Base-by-base conservation (phyloP, 2,329 filamentous ascomycete genomes). In the Triangularia verruculosa region DNA sequence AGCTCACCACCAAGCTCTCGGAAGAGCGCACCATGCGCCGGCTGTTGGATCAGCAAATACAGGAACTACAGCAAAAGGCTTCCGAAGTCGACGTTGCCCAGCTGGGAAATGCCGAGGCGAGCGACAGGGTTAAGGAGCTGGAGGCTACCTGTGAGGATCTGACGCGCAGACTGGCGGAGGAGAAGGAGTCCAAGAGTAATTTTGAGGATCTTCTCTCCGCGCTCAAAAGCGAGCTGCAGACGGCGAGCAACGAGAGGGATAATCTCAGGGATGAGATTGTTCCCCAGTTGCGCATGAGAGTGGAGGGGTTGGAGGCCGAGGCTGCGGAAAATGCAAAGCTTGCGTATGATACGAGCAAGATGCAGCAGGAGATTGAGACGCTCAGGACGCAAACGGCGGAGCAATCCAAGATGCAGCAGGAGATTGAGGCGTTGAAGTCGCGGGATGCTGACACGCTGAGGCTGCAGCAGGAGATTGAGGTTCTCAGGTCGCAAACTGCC, bases 171-270 rank as follows among this genome's bases (percentile, higher is more conserved):
- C 82, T 99, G 53, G 82, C 86, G 0, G 93, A 98, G 73, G 95
- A 99, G 78, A 86, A 91, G 62, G 86, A 91, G 74, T 87, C 91
- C 70, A 97, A 96, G 75, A 89, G 92, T 72, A 97, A 96, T 74
- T 96, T 98, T 71, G 93, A 98, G 77, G 93, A 97, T 74, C 83
- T 99, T 52, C 82, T 98, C 53, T 87, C 88, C 6, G 94, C 91
- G 4, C 87, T 98, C 70, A 90, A 90, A 70, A 85, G 87, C 24
- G 93, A 99, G 74, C 82, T 98, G 13, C 86, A 93, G 71, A 90
- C 87, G 69, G 86, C 93, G 60, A 86, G 90, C 65, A 93, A 95
- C 69, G 93, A 99, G 77, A 87, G 93, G 59, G 95, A 99, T 76
- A 94, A 96, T 70, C 84, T 98, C 15, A 89, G 92, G 27, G 93